These are phyloP conservation scores for Blastobotrys ciferrii DNA, from an alignment of 1,139 yeast species.

Conservation along the genomic window DNA sequence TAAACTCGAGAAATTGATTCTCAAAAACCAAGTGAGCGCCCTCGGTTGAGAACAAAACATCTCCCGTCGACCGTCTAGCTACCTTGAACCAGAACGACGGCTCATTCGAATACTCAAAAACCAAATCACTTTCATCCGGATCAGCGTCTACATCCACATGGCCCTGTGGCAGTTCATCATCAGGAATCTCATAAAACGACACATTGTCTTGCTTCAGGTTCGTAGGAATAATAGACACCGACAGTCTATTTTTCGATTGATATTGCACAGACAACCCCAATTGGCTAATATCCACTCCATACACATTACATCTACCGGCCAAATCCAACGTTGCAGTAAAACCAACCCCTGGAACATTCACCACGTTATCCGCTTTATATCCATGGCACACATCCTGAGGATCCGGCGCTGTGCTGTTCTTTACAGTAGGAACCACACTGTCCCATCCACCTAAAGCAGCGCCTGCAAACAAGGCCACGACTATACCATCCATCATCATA, in stretches of 20 bases:
- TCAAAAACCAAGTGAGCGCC: conserved; percentile 38
- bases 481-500: not conserved
- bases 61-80: conserved; percentile 31
- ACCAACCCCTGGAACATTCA: conserved; percentile 26
- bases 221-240: conserved; percentile 35
- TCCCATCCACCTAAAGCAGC: not conserved
- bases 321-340: conserved; percentile 32
- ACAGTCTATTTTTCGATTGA: conserved; percentile 32
- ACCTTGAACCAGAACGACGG: conserved; percentile 36
- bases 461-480: not conserved
- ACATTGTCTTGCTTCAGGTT: conserved; percentile 27
- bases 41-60: conserved; percentile 35
- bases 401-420: conserved; percentile 33
- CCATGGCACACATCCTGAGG: conserved; percentile 36
- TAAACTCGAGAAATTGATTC: conserved; percentile 38
- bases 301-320: conserved; percentile 32
- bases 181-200: conserved; percentile 34
- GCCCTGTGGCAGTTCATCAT: conserved; percentile 32
- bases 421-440: conserved; percentile 30
- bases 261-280: conserved; percentile 36
- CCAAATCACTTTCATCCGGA: conserved; percentile 24
- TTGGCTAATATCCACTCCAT: conserved; percentile 36
- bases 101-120: conserved; percentile 30
- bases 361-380: conserved; percentile 27
- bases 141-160: conserved; percentile 9